Base-by-base conservation (phyloP, 2,329 filamentous ascomycete species). In the Canariomyces notabilis region DNA sequence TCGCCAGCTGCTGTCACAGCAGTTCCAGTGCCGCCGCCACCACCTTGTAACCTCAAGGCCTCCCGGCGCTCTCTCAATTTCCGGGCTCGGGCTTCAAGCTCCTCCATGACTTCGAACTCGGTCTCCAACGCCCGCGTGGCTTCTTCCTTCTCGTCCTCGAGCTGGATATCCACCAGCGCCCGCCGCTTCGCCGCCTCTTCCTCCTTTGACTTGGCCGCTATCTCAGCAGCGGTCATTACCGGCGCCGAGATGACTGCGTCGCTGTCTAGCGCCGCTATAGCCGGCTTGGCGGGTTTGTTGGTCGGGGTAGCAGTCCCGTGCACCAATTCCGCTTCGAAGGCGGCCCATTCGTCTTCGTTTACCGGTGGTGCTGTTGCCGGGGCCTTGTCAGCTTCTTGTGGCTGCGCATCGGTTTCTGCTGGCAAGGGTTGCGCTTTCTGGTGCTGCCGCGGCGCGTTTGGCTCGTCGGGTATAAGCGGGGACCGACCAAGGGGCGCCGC, bases 31-130 rank as follows among this genome's bases (percentile, higher is more conserved):
- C 44, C 32, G 16, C 50, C 57, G 18, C 55, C 52, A 39, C 58
- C 62, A 52, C 52, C 72, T 9, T 44, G 72, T 51, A 46, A 34
- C 50, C 57, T 37, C 31, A 90, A 62, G 44, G 80, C 79, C 59
- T 90, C 87, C 37, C 86, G 73, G 63, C 80, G 81, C 60, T 87
- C 80, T 61, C 86, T 84, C 44, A 91, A 65, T 50, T 73, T 75
- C 49, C 74, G 73, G 11, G 91, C 83, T 6, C 86, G 77, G 42
- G 79, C 78, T 63, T 91, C 87, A 37, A 91, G 73, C 59, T 82
- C 79, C 60, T 86, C 83, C 87, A 91, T 91, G 61, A 89, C 83
- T 48, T 89, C 86, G 55, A 91, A 85, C 63, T 91, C 87, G 33
- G 83, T 79, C 64, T 89, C 84, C 46, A 90, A 67, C 22, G 83